Percentiles rank a stretch among this genome's conserved stretches.
Evolutionary conservation across 768 basidiomycete species (phyloP).

Genomic region (Artomyces pyxidatus): DNA sequence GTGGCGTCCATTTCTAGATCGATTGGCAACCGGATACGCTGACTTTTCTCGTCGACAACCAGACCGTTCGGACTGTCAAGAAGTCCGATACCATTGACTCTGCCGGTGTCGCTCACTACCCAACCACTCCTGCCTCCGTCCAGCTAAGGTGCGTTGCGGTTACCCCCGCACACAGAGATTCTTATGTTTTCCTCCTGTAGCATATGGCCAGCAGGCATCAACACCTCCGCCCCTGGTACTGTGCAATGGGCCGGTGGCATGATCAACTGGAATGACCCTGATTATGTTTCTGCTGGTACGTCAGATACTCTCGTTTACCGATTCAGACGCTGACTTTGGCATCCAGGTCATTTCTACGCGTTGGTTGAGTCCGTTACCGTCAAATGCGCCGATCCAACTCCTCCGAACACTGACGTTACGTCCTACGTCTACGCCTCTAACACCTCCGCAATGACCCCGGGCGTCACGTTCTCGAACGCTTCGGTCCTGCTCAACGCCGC

Average conservation of each 20-base stretch:
- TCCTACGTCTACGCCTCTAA: constrained; percentile 62
- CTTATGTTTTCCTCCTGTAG: constrained; percentile 20
- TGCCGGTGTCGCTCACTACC: constrained; percentile 57
- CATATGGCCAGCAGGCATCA: constrained; percentile 79
- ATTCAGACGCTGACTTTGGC: background rate
- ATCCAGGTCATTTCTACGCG: constrained; percentile 63
- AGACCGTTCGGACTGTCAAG: constrained; percentile 59
- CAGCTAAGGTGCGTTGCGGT: constrained; percentile 64
- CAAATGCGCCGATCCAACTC: constrained; percentile 47
- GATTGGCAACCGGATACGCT: constrained; percentile 71
- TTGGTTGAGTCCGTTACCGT: constrained; percentile 54
- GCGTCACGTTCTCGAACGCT: constrained; percentile 49
- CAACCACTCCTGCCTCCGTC: constrained; percentile 71
- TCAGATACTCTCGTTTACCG: background rate
- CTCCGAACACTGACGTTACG: constrained; percentile 38
- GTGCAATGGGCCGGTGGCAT: constrained; percentile 75
- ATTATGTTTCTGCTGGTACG: constrained; percentile 59
- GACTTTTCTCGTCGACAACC: constrained; percentile 63
- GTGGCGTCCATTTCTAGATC: constrained; percentile 36
- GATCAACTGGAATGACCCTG: constrained; percentile 76
- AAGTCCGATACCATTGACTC: constrained; percentile 47
- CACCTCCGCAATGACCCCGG: constrained; percentile 41
- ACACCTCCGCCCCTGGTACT: constrained; percentile 53
- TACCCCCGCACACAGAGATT: background rate
- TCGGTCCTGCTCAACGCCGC: constrained; percentile 48